Conservation (phyloP, 306 rosid genomes). For the Acacia confusa region DNA sequence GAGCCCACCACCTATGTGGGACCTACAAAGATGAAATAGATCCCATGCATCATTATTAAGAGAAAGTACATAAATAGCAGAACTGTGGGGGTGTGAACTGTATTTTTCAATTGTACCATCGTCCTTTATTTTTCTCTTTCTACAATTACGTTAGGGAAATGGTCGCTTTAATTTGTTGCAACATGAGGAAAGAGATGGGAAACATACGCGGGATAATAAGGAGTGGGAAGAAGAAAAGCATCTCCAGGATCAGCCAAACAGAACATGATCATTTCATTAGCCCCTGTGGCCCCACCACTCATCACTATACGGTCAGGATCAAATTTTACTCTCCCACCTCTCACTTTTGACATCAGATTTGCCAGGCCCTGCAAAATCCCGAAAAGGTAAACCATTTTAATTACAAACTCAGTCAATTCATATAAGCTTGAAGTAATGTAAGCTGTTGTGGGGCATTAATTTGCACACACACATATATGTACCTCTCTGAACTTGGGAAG, state of each 20-base stretch:
- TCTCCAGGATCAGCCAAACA: conserved; percentile 66
- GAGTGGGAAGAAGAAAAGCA: conserved; percentile 63
- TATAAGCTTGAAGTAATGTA: neutral
- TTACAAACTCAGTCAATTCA: neutral
- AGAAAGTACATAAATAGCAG: neutral
- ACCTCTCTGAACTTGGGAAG: conserved; percentile 56
- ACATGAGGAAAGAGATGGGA: neutral
- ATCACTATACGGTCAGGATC: conserved; percentile 54
- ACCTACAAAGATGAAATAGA: neutral
- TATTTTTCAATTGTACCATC: neutral
- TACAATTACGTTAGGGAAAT: neutral
- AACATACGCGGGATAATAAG: conserved; percentile 64
- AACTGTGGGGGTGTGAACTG: neutral
- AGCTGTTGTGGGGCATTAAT: neutral
- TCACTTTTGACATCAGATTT: conserved; percentile 2
- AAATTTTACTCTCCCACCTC: conserved; percentile 30
- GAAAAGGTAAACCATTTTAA: neutral
- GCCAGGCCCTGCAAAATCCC: conserved; percentile 39
- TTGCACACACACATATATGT: neutral
- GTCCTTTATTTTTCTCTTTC: neutral
- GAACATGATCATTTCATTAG: conserved; percentile 57
- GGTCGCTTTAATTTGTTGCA: neutral
- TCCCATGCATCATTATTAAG: neutral
- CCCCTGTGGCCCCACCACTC: conserved; percentile 76
- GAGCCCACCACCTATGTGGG: neutral